Evolutionary conservation across 1,284 basidiomycete species (phyloP), one percentile per base, ranked within the genome.

Genomic region (Cutaneotrichosporon daszewskae): DNA sequence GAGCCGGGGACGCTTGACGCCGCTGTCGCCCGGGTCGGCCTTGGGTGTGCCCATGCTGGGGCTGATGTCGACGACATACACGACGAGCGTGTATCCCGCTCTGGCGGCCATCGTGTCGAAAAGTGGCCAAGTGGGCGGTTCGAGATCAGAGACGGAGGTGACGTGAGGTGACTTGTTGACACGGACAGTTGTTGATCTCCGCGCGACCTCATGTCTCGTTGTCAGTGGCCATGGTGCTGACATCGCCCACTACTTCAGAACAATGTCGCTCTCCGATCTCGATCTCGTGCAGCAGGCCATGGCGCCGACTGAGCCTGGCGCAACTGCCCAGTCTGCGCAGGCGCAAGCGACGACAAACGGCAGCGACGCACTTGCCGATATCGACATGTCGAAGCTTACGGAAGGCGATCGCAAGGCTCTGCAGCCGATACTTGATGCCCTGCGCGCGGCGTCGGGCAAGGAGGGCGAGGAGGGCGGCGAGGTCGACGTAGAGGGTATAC

Each of bases 21-120:
- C 72, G 7, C 76, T 69, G 23, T 73, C 74, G 23, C 74, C 75
- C 5, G 82, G 76, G 24, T 86, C 70, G 32, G 80, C 74, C 36
- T 83, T 75, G 43, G 72, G 66, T 44, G 76, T 79, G 16, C 78
- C 83, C 90, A 95, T 94, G 29, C 87, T 82, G 40, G 84, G 79
- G 3, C 87, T 91, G 35, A 86, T 75, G 74, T 95, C 91, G 59
- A 95, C 73, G 61, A 89, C 77, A 62, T 89, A 95, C 14, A 68
- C 59, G 3, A 60, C 55, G 24, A 67, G 49, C 10, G 61, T 66
- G 48, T 66, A 72, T 1, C 68, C 68, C 31, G 60, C 64, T 36
- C 66, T 31, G 9, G 59, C 64, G 16, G 58, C 33, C 59, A 63
- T 66, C 9, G 31, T 40, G 37, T 11, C 22, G 29, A 10, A 18